Evolutionary conservation across 208 protist species (phyloP), one percentile per base, ranked within the genome.

Genomic region (Sergeia podlipaevii): DNA sequence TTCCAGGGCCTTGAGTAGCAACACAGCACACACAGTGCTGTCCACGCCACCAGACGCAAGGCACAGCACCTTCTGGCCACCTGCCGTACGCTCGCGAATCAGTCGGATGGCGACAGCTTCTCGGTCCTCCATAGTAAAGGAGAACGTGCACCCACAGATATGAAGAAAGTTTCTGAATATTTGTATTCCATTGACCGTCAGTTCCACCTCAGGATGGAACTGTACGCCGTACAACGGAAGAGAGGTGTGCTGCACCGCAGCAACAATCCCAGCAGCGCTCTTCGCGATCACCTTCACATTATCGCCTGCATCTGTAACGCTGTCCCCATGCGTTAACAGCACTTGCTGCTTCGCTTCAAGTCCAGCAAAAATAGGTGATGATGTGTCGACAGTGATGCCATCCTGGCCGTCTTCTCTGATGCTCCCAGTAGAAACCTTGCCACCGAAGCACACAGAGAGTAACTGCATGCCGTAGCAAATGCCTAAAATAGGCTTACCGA

Each of bases 401-500:
- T 96, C 88, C 56, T 97, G 91, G n/a, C 97, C 97, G 57, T 99
- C 97, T 60, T 99, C 96, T 36, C 97, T 80, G 27, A 95, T 65
- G 5, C 44, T 62, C 8, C 90, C 95, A 20, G 65, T 65, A 55
- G 80, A 79, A 26, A 99, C 91, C n/a, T 54, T 71, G 20, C 97
- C 97, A 23, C 94, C 94, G 58, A 84, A 94, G 26, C 59, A 30
- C 26, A 67, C 64, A 42, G 82, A 78, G 33, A 98, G 66, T 21
- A 99, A 75, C 74, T 99, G 96, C 83, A 98, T 96, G n/a, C 98
- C 98, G 61, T 99, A 99, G 78, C 98, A 99, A 50, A 99, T 98
- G 54, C 98, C 97, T 1, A 99, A 63, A 4, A 99, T 65, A 1
- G 97, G 96, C 47, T 94, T 82, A 33, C 75, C 74, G 8, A 86